These are phyloP conservation scores for Podospora sp. DNA, from an alignment of 495 filamentous ascomycete species.

Conservation along the genomic window DNA sequence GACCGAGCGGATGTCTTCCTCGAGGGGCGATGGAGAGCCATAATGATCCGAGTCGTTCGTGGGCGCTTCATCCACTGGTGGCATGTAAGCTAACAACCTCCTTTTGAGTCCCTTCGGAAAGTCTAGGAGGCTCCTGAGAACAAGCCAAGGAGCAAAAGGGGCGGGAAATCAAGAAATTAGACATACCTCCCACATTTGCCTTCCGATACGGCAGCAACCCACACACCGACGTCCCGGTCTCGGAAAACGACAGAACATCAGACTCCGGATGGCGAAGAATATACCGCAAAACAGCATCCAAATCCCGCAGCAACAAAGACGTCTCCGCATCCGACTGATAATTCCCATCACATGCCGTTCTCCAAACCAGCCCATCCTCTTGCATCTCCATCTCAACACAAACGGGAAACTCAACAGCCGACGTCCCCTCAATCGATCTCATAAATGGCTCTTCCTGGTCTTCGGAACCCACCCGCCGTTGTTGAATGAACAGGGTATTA, in stretches of 20 bases:
- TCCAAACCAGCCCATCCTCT: constrained; percentile 60
- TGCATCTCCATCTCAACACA: constrained; percentile 75
- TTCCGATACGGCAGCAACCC: constrained; percentile 40
- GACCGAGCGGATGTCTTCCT: constrained; percentile 59
- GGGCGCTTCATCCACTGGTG: background rate
- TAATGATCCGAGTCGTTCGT: background rate
- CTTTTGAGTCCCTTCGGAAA: too few relatives aligned
- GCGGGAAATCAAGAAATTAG: too few relatives aligned
- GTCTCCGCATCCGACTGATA: constrained; percentile 48
- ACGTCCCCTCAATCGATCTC: constrained; percentile 58
- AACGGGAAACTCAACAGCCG: constrained; percentile 75
- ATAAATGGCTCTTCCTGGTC: constrained; percentile 32
- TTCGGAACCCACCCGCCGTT: constrained; percentile 34
- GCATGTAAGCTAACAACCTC: too few relatives aligned
- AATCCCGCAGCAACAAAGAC: constrained; percentile 48
- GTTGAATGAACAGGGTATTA: constrained; percentile 74
- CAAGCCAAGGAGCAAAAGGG: too few relatives aligned
- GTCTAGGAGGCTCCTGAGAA: too few relatives aligned
- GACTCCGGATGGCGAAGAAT: constrained; percentile 50
- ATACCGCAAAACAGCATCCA: constrained; percentile 58
- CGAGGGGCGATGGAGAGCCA: constrained; percentile 46
- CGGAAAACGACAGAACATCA: constrained; percentile 55
- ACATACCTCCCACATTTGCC: background rate
- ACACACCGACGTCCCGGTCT: constrained; percentile 54
- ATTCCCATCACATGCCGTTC: constrained; percentile 65